Evolutionary conservation across 2,329 filamentous ascomycete species (phyloP).

Genomic region (Lanzia echinophila): DNA sequence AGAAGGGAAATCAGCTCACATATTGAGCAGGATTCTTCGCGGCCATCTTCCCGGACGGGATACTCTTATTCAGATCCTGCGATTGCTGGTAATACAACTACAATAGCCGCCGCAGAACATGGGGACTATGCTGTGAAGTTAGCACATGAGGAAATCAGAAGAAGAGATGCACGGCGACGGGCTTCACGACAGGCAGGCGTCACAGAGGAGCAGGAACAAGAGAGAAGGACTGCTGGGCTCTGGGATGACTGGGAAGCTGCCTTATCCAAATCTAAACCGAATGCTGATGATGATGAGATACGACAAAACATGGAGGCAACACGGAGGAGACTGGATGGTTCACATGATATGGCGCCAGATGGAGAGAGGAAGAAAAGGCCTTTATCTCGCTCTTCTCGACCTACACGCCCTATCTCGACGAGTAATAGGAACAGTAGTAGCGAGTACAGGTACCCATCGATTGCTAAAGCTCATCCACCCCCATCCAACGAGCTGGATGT

Average conservation of each 20-base stretch:
- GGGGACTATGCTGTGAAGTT: slow-evolving; percentile 70
- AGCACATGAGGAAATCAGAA: slow-evolving; percentile 63
- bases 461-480: slow-evolving; percentile 45
- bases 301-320: slow-evolving; percentile 46
- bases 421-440: slow-evolving; percentile 15
- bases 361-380: slow-evolving; percentile 21
- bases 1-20: slow-evolving; percentile 26
- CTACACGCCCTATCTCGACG: no score
- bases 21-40: slow-evolving; percentile 9
- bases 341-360: slow-evolving; percentile 22
- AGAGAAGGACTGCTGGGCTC: slow-evolving; percentile 45
- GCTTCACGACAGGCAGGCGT: slow-evolving; percentile 52
- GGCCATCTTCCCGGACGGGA: slow-evolving; percentile 11
- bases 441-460: slow-evolving; percentile 51
- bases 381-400: slow-evolving; percentile 19
- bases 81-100: slow-evolving; percentile 48
- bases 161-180: slow-evolving; percentile 56
- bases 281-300: slow-evolving; percentile 37
- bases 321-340: slow-evolving; percentile 34
- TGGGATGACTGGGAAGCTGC: slow-evolving; percentile 48
- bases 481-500: slow-evolving; percentile 30
- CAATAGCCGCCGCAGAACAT: slow-evolving; percentile 65
- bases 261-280: slow-evolving; percentile 29
- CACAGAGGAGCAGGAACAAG: slow-evolving; percentile 49
- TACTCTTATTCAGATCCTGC: slow-evolving; percentile 53